Evolutionary conservation across 371 early-diverging fungal species (phyloP), one percentile per base, ranked within the genome.

Genomic region (Dentiscutata heterogama): DNA sequence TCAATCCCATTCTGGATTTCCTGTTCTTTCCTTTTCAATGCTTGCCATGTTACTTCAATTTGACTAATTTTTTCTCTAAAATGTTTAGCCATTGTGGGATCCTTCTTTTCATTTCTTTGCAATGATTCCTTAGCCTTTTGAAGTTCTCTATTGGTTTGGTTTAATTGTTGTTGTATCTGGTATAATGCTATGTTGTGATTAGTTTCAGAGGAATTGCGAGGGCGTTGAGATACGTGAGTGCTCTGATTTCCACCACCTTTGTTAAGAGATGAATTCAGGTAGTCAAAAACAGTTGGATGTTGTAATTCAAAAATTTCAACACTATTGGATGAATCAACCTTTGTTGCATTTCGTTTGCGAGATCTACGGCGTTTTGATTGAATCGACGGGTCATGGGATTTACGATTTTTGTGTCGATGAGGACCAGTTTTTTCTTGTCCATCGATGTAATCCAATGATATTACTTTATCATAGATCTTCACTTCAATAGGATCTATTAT

Each of bases 401-500:
- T 73, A 29, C 25, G 73, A 51, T 39, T 35, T 3, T 22, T 35
- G 22, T 46, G 70, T 39, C 70, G 74, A n/a, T 76, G 31, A 29
- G 29, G 31, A 8, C 46, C 46, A 5, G 77, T 14, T 51, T 42
- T 76, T 22, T 60, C 61, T 14, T 61, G 22, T 22, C 35, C 46
- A 42, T 39, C 22, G 46, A 76, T 76, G 29, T 60, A 61, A 5
- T 76, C 77, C n/a, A 76, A 29, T 22, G 77, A 76, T 25, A 76
- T 39, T 14, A 58, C 77, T 61, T 76, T 31, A 39, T 18, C 35
- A 46, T 60, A 46, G 2, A 76, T 13, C 14, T 50, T 56, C 18
- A 76, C 77, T 60, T 76, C 77, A 46, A 76, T 76, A 18, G 77
- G 77, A 22, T 56, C 61, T 14, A 35, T 39, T n/a, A 76, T 76